Evolutionary conservation across 768 basidiomycete species (phyloP), one percentile per base, ranked within the genome.

Genomic region (Cystobasidiopsis lactophilus): DNA sequence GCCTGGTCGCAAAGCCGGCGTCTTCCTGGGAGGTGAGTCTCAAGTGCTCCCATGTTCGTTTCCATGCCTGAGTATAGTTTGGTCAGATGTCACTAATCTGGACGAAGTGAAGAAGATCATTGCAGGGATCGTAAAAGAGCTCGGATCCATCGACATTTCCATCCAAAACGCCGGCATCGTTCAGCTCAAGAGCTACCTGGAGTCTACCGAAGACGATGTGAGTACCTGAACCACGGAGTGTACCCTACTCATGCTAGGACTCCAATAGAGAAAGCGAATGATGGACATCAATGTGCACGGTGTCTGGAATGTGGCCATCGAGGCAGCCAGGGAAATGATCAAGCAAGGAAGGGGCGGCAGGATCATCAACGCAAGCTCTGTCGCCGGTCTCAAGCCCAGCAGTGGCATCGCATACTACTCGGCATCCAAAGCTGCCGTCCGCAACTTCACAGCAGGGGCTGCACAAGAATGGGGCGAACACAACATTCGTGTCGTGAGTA

Each of bases 401-500:
- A 11, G 54, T 2, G 19, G 51, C 16, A 39, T 58, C 5, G 39
- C 52, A 2, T 51, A 50, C 23, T 58, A 58, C 54, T 55, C 57
- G 2, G 53, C 53, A 4, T 48, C 43, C 21, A 58, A 58, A 45
- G 55, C 44, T 44, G 50, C 51, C 3, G 57, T 58, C 3, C 33
- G 51, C 21, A 54, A 54, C 2, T 50, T 55, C 4, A 58, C 57
- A 2, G 54, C 53, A 29, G 48, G 35, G 2, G 50, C 49, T 18
- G 57, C 57, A 0, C 55, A 52, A 51, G 57, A 58, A 33, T 58
- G 54, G 54, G 57, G 50, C n/a, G 35, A 52, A 33, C 11, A 43
- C 41, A 43, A 43, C 19, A 24, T 43, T 19, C 10, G 23, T 26
- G 19, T 13, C 13, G 13, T 13, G 38, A 13, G 19, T 13, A 39